phyloP scores from a whole-genome alignment of 2,329 filamentous ascomycete species.

The Neopestalotiopsis sp. region DNA sequence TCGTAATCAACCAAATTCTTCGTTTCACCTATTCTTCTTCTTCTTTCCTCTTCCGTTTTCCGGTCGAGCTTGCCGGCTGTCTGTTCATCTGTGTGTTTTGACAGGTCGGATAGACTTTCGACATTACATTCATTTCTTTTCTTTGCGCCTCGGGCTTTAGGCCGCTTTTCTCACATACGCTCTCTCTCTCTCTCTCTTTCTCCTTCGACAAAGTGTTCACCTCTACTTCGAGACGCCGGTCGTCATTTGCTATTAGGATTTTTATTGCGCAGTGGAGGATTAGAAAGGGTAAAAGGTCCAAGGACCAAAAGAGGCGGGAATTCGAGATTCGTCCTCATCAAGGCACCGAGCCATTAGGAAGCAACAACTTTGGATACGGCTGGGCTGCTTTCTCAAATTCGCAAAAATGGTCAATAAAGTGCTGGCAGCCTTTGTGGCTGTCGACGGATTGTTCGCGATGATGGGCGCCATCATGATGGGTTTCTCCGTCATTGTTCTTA shows the following conservation, averaged over 20 bases:
- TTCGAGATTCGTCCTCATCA: conserved; percentile 2
- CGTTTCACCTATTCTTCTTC: conserved; percentile 24
- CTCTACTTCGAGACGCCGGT: conserved; percentile 42
- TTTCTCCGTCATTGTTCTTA: conserved; percentile 59
- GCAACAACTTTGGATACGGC: conserved; percentile 13
- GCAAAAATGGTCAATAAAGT: conserved; percentile 60
- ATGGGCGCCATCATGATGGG: conserved; percentile 61
- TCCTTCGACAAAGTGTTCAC: conserved; percentile 17
- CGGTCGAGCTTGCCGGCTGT: conserved; percentile 24
- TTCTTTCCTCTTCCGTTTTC: conserved; percentile 28
- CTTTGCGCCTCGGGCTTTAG: conserved; percentile 21
- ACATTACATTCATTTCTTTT: conserved; percentile 33
- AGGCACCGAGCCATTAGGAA: not conserved
- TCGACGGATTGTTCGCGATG: conserved; percentile 57
- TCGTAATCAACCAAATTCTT: conserved; percentile 29
- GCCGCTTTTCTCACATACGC: not conserved
- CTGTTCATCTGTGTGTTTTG: conserved; percentile 27
- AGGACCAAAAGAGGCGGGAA: conserved; percentile 25
- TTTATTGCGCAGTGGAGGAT: conserved; percentile 20
- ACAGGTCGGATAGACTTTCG: conserved; percentile 31
- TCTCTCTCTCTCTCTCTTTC: not conserved
- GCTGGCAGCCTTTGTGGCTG: conserved; percentile 52
- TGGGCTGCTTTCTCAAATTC: conserved; percentile 11
- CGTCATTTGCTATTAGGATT: conserved; percentile 37
- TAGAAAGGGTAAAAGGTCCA: conserved; percentile 20